Evolutionary conservation across 2,329 filamentous ascomycete species (phyloP).

Genomic region (Metarhizium humberi): DNA sequence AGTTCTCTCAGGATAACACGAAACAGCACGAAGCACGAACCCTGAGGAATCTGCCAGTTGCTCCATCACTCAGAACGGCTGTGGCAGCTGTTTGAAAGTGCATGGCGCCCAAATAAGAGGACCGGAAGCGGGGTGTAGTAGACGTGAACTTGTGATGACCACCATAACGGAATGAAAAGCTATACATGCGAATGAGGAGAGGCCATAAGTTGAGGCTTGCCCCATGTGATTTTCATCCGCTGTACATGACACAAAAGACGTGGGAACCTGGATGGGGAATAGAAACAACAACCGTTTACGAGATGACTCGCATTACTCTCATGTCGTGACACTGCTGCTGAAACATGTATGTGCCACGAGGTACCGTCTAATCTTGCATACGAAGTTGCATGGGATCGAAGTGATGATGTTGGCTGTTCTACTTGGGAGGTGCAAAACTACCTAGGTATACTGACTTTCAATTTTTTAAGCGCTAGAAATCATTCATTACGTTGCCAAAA

Average conservation of each 20-base stretch:
- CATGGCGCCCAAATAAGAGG: background rate
- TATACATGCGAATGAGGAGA: background rate
- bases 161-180: background rate
- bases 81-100: background rate
- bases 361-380: background rate
- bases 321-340: constrained; percentile 2
- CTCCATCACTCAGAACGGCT: background rate
- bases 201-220: background rate
- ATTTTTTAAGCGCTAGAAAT: background rate
- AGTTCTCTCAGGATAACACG: background rate
- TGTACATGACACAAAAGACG: background rate
- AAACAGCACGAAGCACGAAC: background rate
- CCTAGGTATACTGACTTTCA: background rate
- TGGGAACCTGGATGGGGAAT: background rate
- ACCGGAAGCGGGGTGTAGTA: background rate
- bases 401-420: background rate
- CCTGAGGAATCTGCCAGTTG: background rate
- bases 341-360: constrained; percentile 3
- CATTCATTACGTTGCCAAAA: background rate
- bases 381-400: constrained; percentile 19
- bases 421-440: background rate
- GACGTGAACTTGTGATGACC: background rate
- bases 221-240: background rate
- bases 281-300: background rate
- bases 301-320: constrained; percentile 3